Base-by-base conservation (phyloP, 306 rosid species). In the Calophaca sinica region DNA sequence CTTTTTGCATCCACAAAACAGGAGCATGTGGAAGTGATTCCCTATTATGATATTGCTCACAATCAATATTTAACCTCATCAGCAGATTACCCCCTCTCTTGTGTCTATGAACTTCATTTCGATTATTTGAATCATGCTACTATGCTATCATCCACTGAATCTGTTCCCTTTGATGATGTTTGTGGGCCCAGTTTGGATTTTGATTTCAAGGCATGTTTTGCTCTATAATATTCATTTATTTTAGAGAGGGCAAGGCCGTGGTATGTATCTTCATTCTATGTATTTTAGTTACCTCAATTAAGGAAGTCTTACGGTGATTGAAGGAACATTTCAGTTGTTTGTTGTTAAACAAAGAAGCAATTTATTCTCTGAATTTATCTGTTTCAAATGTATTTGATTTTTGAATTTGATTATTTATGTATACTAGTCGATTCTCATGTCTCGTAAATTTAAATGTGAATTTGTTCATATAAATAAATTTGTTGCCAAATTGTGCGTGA, bases 51-150 rank as follows among this genome's bases (percentile, higher is more conserved):
- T 2, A 42, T 31, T 42, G 31, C 28, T 7, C 51, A 62, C 1
- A 72, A 71, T 14, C 72, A 20, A 20, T 20, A 53, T 39, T 53
- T 62, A 3, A 26, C 39, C 38, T 51, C 66, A 52, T 62, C 41
- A 20, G 26, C 26, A 45, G 61, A 76, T 67, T 55, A 63, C 58
- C 57, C 5, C 10, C 28, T 54, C 5, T 61, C 63, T 3, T 38
- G 57, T 50, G 71, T 49, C 36, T 36, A 70, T 61, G 71, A 60
- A 49, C 29, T 12, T 69, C 63, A 29, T 49, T 78, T 61, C 63
- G 42, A 70, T 39, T 61, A 70, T 70, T 26, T 28, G 4, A 60
- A 70, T 7, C 57, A 70, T 59, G 26, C 6, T 26, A 41, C 26
- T 69, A 50, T 69, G 64, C 7, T 39, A 50, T 28, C 64, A 4